Percentiles rank a stretch among this genome's conserved stretches.
These are phyloP conservation scores for Dacryopinax spathularia DNA, from an alignment of 768 basidiomycete genomes.

Conservation along the genomic window DNA sequence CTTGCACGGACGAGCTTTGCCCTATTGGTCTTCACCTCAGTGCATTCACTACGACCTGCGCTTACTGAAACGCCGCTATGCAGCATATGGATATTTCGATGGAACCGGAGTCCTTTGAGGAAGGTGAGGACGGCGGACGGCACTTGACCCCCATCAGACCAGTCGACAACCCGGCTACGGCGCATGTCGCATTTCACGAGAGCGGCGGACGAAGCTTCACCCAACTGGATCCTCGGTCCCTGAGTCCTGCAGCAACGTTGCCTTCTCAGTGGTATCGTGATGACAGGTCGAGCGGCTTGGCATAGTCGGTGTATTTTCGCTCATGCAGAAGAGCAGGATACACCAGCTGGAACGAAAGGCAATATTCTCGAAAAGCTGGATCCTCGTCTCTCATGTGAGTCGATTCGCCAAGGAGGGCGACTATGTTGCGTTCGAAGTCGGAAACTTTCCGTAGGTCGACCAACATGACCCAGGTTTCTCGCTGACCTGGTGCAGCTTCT, in stretches of 20 bases:
- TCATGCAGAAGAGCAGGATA: neutral
- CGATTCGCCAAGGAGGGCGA: neutral
- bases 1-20: neutral
- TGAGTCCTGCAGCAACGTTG: neutral
- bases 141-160: neutral
- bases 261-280: slow-evolving; percentile 2
- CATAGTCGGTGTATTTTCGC: neutral
- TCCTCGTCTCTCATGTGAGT: neutral
- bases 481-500: neutral
- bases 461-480: neutral
- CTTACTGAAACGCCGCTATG: neutral
- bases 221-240: neutral
- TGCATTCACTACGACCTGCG: neutral
- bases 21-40: slow-evolving; percentile 1
- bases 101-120: neutral
- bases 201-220: neutral
- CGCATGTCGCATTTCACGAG: neutral
- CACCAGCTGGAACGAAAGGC: neutral
- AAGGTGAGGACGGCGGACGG: neutral
- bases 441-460: neutral
- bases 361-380: slow-evolving; percentile 3
- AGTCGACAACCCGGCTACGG: neutral
- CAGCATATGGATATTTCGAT: neutral
- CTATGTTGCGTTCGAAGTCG: neutral
- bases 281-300: neutral